Conservation (phyloP, 257 asterid genomes). For the Nicotiana undulata region DNA sequence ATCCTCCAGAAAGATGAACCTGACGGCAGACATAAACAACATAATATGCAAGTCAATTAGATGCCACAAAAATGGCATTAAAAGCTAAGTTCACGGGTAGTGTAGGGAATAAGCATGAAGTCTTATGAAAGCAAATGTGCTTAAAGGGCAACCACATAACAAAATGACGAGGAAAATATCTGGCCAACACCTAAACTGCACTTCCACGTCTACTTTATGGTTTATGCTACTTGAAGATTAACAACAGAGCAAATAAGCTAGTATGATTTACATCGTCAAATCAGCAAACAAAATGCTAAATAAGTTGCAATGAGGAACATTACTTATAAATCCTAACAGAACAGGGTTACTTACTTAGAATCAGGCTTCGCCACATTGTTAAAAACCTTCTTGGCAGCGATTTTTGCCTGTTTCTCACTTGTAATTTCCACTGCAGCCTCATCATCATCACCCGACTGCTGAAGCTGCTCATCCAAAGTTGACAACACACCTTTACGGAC, state of each 20-base stretch:
- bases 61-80: background rate
- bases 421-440: conserved; percentile 63
- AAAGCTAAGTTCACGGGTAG: background rate
- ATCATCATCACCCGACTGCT: conserved; percentile 45
- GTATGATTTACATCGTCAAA: background rate
- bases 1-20: conserved; percentile 59
- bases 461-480: conserved; percentile 64
- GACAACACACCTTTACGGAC: conserved; percentile 63
- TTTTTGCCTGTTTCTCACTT: conserved; percentile 63
- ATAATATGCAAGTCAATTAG: background rate
- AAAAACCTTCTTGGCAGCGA: conserved; percentile 82
- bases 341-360: conserved; percentile 42
- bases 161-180: background rate
- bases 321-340: background rate
- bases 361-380: conserved; percentile 62
- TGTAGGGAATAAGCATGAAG: background rate
- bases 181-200: background rate
- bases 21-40: conserved; percentile 17
- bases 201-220: background rate
- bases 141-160: background rate
- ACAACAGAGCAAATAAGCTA: background rate
- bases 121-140: background rate
- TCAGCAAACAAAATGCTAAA: background rate
- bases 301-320: background rate
- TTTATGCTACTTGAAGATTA: background rate